Evolutionary conservation across 371 early-diverging fungal genomes (phyloP).

Genomic region (Umbelopsis sp.): DNA sequence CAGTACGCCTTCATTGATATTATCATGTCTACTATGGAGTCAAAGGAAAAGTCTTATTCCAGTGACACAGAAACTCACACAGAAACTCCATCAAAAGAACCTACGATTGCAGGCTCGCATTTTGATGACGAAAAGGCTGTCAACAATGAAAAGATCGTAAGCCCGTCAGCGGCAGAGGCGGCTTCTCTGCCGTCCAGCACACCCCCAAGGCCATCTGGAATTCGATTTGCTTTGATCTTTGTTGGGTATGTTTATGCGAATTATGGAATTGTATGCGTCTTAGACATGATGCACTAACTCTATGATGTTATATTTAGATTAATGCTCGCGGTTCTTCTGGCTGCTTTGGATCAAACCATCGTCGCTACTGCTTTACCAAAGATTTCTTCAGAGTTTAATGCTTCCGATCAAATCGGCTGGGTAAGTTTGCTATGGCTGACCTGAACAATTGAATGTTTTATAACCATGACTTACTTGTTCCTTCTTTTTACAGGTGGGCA

Average conservation of each 20-base stretch:
- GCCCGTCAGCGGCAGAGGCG: not conserved
- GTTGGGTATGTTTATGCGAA: not conserved
- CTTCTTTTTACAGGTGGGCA: constrained; percentile 38
- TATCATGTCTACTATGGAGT: not conserved
- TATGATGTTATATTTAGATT: constrained; percentile 26
- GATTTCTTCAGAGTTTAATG: constrained; percentile 74
- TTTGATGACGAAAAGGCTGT: not conserved
- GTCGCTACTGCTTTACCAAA: constrained; percentile 74
- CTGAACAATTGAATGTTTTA: too few relatives aligned
- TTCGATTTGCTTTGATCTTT: constrained; percentile 10
- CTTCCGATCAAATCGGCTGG: constrained; percentile 65
- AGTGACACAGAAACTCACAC: not conserved
- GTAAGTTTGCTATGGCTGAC: constrained; percentile 20
- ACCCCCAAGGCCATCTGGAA: not conserved
- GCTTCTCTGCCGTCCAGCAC: not conserved
- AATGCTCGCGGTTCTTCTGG: constrained; percentile 28
- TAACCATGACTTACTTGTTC: not conserved
- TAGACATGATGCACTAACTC: not conserved
- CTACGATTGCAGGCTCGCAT: not conserved
- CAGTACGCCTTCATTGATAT: not conserved
- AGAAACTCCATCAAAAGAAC: not conserved
- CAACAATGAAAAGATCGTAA: not conserved
- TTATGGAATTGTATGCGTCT: not conserved
- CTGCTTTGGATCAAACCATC: constrained; percentile 64
- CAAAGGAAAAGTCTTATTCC: not conserved